Conservation (phyloP, 2,329 filamentous ascomycete genomes). For the Helotiales sp. region DNA sequence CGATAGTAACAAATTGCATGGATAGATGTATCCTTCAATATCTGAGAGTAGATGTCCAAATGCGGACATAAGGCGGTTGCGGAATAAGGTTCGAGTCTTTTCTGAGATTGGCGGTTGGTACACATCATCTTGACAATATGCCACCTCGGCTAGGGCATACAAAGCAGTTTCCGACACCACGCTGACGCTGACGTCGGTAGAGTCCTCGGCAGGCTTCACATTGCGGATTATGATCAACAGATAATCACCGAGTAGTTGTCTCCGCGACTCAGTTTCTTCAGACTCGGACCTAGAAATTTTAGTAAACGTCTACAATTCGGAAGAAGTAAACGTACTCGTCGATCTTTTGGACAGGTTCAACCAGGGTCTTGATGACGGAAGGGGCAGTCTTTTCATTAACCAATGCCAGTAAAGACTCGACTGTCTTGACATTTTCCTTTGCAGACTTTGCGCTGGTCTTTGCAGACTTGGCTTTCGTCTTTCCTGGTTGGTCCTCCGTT, state of each 20-base stretch:
- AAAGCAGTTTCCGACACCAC: conserved; percentile 31
- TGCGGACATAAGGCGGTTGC: conserved; percentile 56
- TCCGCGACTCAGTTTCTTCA: conserved; percentile 32
- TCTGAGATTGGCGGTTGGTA: conserved; percentile 47
- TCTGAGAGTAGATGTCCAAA: conserved; percentile 58
- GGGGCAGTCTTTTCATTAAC: conserved; percentile 31
- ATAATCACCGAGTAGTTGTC: conserved; percentile 35
- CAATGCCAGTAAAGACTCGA: conserved; percentile 56
- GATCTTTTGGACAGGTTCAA: conserved; percentile 42
- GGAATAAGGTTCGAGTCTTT: conserved; percentile 54
- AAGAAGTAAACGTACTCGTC: conserved; percentile 33
- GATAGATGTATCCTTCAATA: conserved; percentile 50
- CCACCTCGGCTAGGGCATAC: conserved; percentile 48
- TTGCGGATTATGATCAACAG: conserved; percentile 32
- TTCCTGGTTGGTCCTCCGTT: no score
- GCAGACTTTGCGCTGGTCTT: no score
- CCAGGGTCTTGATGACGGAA: conserved; percentile 49
- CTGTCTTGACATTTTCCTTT: no score
- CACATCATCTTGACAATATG: conserved; percentile 49
- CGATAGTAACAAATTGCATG: conserved; percentile 29
- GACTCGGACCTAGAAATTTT: conserved; percentile 19
- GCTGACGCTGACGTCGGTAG: conserved; percentile 16
- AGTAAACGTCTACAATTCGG: not conserved
- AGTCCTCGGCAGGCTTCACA: conserved; percentile 24
- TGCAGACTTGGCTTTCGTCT: no score